Conservation (phyloP, 805 yeast genomes). For the Kodamaea kakaduensis region DNA sequence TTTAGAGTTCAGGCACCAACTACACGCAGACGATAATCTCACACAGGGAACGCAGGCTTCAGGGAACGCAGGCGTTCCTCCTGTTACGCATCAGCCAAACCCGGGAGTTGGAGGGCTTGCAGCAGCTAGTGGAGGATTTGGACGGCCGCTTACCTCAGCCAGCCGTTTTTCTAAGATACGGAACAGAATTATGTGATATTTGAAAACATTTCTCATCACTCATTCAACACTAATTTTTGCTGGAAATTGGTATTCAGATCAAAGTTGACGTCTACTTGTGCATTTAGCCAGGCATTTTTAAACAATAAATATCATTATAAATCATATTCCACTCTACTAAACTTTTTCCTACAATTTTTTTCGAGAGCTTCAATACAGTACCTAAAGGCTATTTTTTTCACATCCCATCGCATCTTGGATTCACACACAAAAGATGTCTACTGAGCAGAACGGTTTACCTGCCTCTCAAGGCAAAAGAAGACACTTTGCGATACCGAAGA, state of each 20-base stretch:
- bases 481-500: conserved; percentile 19
- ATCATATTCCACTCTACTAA: not conserved
- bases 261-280: too few relatives aligned
- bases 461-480: conserved; percentile 15
- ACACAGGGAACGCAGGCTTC: too few relatives aligned
- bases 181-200: conserved; percentile 16
- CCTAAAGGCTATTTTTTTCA: conserved; percentile 6
- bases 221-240: too few relatives aligned
- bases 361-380: conserved; percentile 1
- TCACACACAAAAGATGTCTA: conserved; percentile 5
- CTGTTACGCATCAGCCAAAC: not conserved
- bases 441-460: conserved; percentile 6
- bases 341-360: too few relatives aligned
- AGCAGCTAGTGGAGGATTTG: conserved; percentile 3
- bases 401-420: conserved; percentile 5
- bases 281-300: too few relatives aligned
- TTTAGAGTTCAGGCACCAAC: conserved; percentile 24
- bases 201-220: too few relatives aligned
- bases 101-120: not conserved
- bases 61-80: conserved; percentile 2
- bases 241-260: too few relatives aligned
- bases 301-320: not conserved
- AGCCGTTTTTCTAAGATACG: conserved; percentile 14
- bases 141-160: conserved; percentile 17
- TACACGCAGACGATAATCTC: conserved; percentile 9